Conservation (phyloP, 2,329 filamentous ascomycete genomes). For the Gaeumannomyces sp. region DNA sequence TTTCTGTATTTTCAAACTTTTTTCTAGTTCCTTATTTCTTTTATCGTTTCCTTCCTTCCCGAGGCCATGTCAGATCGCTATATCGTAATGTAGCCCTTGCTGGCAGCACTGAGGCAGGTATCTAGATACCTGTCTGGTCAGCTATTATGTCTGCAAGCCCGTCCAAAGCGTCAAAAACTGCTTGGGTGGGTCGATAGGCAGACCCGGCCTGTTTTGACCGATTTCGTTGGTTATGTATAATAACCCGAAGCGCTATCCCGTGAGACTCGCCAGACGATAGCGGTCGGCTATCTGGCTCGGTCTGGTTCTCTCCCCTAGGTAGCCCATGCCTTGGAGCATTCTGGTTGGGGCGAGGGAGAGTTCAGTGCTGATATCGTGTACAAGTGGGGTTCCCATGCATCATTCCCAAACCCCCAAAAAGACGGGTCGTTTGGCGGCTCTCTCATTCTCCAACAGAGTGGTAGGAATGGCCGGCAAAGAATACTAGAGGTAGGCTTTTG, state of each 20-base stretch:
- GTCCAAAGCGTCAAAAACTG: neutral
- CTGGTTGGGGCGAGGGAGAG: too few relatives aligned
- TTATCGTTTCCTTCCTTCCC: neutral
- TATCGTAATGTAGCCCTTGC: neutral
- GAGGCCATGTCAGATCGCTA: neutral
- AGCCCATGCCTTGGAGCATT: neutral
- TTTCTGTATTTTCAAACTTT: conserved; percentile 2
- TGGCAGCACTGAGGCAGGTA: neutral
- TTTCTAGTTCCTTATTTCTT: neutral
- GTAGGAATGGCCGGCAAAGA: too few relatives aligned
- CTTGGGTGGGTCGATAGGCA: neutral
- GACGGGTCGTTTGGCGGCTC: neutral
- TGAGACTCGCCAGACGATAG: neutral
- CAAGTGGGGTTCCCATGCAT: neutral
- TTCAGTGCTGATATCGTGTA: neutral
- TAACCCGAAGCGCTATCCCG: neutral
- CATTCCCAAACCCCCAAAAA: neutral
- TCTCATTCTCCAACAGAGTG: too few relatives aligned
- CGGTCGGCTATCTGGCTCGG: too few relatives aligned
- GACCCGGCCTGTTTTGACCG: neutral
- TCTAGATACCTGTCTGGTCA: neutral
- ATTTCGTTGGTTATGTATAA: neutral
- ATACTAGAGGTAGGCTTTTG: too few relatives aligned
- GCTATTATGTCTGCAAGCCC: neutral
- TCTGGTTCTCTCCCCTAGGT: neutral